These are phyloP conservation scores for Euphorbia pulcherrima DNA, from an alignment of 345 rosid species.

Conservation along the genomic window DNA sequence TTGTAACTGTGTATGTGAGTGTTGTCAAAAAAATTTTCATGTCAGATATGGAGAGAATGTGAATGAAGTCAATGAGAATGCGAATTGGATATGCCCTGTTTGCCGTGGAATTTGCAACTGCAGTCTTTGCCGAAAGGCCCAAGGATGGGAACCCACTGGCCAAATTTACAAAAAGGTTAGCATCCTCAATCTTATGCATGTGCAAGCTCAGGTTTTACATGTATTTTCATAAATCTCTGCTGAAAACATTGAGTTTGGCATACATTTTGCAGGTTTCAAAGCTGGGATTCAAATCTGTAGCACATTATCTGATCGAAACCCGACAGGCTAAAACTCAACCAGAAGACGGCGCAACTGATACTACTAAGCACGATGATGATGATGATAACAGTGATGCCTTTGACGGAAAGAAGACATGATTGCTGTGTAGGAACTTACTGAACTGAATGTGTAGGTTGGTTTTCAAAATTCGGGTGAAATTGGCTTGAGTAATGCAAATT, in stretches of 20 bases:
- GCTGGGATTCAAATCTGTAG: slow-evolving; percentile 41
- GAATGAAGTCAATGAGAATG: slow-evolving; percentile 30
- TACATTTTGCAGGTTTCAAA: slow-evolving; percentile 20
- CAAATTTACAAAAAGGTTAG: slow-evolving; percentile 32
- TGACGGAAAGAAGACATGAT: neutral
- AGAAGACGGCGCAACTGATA: slow-evolving; percentile 3
- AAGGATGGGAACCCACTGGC: slow-evolving; percentile 36
- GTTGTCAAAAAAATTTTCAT: neutral
- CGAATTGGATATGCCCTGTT: slow-evolving; percentile 39
- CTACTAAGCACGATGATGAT: neutral
- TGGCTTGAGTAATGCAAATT: neutral
- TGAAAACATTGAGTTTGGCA: neutral
- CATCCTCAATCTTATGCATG: neutral
- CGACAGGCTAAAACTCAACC: slow-evolving; percentile 5
- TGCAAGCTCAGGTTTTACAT: neutral
- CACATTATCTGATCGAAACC: slow-evolving; percentile 39
- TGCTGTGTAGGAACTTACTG: neutral
- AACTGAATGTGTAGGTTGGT: neutral
- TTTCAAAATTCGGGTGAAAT: neutral
- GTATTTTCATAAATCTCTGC: neutral
- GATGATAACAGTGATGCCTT: neutral
- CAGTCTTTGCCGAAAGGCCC: slow-evolving; percentile 30
- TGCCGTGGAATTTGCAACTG: slow-evolving; percentile 43
- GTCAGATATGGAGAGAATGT: slow-evolving; percentile 43
- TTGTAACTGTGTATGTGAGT: neutral